Evolutionary conservation across 1,284 basidiomycete species (phyloP).

Genomic region (Rhodotorula sp.): DNA sequence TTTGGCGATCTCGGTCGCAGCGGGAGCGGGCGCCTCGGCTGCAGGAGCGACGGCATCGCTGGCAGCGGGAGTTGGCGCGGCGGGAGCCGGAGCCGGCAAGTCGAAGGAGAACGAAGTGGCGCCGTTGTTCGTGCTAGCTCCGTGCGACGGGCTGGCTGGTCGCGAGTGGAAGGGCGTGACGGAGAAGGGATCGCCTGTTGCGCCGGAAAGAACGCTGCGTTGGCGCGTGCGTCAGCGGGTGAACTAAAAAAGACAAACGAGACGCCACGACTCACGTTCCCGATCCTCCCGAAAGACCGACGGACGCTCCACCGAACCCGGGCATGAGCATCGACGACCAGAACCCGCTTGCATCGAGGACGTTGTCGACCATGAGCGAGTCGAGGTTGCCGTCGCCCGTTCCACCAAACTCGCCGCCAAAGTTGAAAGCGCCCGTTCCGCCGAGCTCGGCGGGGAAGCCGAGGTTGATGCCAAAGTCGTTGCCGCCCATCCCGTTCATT

Average conservation of each 20-base stretch:
- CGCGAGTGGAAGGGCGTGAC: constrained; percentile 33
- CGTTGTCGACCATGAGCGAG: constrained; percentile 16
- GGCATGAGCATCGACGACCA: constrained; percentile 34
- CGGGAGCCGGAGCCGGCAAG: neutral
- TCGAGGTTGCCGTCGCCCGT: constrained; percentile 1
- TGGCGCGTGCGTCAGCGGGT: too few species aligned
- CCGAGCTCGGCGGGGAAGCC: constrained; percentile 15
- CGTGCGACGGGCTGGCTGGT: constrained; percentile 6
- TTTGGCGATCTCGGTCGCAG: neutral
- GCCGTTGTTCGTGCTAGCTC: neutral
- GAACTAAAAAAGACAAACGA: too few species aligned
- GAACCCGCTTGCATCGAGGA: constrained; percentile 20
- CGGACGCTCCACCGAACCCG: constrained; percentile 9
- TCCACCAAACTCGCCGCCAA: constrained; percentile 1
- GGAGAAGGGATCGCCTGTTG: constrained; percentile 25
- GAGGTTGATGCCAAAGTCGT: constrained; percentile 5
- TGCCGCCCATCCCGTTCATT: neutral
- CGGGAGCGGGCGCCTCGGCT: neutral
- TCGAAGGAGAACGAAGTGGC: neutral
- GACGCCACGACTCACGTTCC: constrained; percentile 5
- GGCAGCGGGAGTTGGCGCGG: neutral
- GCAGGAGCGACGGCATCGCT: neutral
- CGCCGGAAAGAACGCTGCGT: constrained; percentile 14
- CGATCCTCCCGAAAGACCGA: constrained; percentile 12
- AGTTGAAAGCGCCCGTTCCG: neutral